Percentiles rank a stretch among this genome's conserved stretches.
These are phyloP conservation scores for Lactarius hatsudake DNA, from an alignment of 768 basidiomycete genomes.

Conservation along the genomic window DNA sequence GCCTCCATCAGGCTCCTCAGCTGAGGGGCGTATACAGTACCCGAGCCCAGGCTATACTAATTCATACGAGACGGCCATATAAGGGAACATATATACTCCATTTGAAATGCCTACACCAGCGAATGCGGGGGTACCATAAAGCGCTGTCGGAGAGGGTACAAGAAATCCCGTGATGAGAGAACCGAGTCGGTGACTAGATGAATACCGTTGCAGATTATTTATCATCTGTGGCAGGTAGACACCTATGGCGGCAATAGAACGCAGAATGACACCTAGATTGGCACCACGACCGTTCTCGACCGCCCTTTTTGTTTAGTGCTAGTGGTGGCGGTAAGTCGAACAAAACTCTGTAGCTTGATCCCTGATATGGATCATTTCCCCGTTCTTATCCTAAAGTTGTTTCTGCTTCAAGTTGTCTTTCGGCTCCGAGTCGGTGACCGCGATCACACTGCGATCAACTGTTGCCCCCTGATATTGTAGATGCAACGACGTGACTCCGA, in stretches of 20 bases:
- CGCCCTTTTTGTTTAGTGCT: not conserved
- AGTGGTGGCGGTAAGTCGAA: not conserved
- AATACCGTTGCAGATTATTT: not conserved
- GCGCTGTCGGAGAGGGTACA: not conserved
- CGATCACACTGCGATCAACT: no score
- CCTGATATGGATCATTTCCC: not conserved
- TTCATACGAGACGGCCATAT: no score
- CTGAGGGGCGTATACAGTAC: not conserved
- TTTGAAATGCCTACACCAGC: no score
- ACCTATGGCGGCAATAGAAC: no score
- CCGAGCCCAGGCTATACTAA: not conserved
- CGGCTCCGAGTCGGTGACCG: not conserved
- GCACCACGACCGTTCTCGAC: not conserved
- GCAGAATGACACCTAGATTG: not conserved
- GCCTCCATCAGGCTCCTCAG: not conserved
- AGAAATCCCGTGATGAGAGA: not conserved
- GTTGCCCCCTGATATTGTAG: no score
- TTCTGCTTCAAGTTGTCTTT: not conserved
- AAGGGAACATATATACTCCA: not conserved
- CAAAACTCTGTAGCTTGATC: not conserved
- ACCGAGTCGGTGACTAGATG: not conserved
- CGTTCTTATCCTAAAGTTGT: not conserved
- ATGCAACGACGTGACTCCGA: not conserved
- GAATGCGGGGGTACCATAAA: not conserved
- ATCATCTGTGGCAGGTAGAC: no score